phyloP scores from a whole-genome alignment of 192 early-diverging fungal genomes.

The Dispira parvispora region DNA sequence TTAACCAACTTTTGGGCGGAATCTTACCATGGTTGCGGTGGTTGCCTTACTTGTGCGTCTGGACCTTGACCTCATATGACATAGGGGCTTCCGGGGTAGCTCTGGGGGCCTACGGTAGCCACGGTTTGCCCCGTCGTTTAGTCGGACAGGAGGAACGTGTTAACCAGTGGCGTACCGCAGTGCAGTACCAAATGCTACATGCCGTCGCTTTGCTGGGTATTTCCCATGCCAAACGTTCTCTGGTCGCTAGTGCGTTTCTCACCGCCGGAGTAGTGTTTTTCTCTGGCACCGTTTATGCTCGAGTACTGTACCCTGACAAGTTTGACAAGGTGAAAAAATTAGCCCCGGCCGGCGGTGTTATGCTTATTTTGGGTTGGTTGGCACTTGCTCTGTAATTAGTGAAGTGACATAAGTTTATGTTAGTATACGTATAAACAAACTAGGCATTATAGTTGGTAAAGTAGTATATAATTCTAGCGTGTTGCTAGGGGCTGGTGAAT shows the following conservation, averaged over 20 bases:
- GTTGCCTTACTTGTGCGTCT: no score
- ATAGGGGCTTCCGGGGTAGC: background rate
- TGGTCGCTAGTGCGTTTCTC: background rate
- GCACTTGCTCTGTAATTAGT: background rate
- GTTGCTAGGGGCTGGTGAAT: no score
- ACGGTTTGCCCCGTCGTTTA: background rate
- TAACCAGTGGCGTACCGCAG: constrained; percentile 1
- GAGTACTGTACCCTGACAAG: background rate
- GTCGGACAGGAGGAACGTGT: background rate
- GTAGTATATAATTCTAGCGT: no score
- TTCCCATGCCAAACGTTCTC: background rate
- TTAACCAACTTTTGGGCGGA: no score
- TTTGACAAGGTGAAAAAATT: background rate
- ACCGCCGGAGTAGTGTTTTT: background rate
- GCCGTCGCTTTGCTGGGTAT: background rate
- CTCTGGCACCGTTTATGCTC: background rate
- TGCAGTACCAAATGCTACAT: constrained; percentile 6
- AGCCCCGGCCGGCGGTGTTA: background rate
- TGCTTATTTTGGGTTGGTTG: background rate
- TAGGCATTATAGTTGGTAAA: no score
- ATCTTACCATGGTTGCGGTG: no score
- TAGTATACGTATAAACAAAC: no score
- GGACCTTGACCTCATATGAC: no score
- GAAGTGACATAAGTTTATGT: no score
- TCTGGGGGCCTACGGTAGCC: constrained; percentile 1